These are phyloP conservation scores for Boletellus ananas DNA, from an alignment of 768 basidiomycete species.

Conservation along the genomic window DNA sequence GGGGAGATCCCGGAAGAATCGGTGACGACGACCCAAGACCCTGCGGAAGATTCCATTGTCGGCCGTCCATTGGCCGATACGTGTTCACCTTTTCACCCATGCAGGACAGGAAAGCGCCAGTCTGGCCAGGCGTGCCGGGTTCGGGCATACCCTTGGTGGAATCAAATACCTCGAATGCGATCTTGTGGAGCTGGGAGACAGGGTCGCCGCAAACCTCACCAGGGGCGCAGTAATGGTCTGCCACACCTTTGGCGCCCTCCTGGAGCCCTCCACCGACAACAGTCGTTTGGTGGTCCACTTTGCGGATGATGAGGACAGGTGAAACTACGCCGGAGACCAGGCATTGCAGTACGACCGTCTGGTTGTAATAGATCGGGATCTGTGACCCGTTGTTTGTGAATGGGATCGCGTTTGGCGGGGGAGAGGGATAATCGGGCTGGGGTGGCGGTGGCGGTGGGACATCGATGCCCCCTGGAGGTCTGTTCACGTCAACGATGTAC, in stretches of 20 bases:
- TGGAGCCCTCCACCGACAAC: slow-evolving; percentile 89
- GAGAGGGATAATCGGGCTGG: slow-evolving; percentile 86
- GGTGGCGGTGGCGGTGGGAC: slow-evolving; percentile 77
- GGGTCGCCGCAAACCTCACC: slow-evolving; percentile 92
- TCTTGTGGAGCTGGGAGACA: slow-evolving; percentile 93
- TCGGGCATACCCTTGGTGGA: slow-evolving; percentile 64
- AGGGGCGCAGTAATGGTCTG: slow-evolving; percentile 75
- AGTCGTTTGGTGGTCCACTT: slow-evolving; percentile 86
- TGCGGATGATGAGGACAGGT: slow-evolving; percentile 90
- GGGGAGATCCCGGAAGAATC: slow-evolving; percentile 64
- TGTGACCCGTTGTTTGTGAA: slow-evolving; percentile 80
- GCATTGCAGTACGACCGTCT: slow-evolving; percentile 93
- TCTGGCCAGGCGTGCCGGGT: slow-evolving; percentile 70
- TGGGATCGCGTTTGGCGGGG: slow-evolving; percentile 86
- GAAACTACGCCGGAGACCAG: slow-evolving; percentile 91
- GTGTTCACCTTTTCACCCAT: slow-evolving; percentile 94
- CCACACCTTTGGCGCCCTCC: slow-evolving; percentile 81
- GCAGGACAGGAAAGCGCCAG: slow-evolving; percentile 83
- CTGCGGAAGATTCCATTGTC: slow-evolving; percentile 63
- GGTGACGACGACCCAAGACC: slow-evolving; percentile 50
- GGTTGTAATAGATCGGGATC: slow-evolving; percentile 94
- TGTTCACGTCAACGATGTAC: slow-evolving; percentile 94
- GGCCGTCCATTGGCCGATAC: slow-evolving; percentile 78
- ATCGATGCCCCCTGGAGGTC: slow-evolving; percentile 73
- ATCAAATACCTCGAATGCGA: slow-evolving; percentile 90